Base-by-base conservation (phyloP, 106 monocot genomes). In the Platanthera zijinensis region DNA sequence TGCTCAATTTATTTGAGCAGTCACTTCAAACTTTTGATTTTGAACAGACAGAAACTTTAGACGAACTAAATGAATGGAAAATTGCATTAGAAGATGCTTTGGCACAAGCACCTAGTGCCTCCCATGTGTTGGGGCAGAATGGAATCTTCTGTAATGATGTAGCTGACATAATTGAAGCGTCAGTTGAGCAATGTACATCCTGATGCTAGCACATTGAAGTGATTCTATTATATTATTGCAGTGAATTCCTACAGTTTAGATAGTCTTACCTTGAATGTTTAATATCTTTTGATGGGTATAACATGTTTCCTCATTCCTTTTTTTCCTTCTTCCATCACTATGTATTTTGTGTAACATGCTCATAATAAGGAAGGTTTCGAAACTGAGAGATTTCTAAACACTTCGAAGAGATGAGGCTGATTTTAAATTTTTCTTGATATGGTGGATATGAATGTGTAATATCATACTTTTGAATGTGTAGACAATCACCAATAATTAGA, bases 51-150 rank as follows among this genome's bases (percentile, higher is more conserved):
- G 97, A 97, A 77, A 97, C 94, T 48, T 85, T 80, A 54, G 94
- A 94, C 54, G 97, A 97, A 53, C 74, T 94, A 72, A 76, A 85
- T 66, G 94, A 97, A 25, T 97, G 97, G 97, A 97, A 88, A 88
- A 75, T 71, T 88, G 97, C 91, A 79, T 63, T 97, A 62, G 94
- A 97, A 78, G 84, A 77, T 91, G 94, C 91, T 76, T 79, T 97
- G 78, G 86, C 87, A 32, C 91, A 85, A 79, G 91, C 97, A 79
- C 97, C 97, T 53, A 81, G 68, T 88, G 82, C 91, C 71, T 71
- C 80, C 5, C 72, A 72, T 75, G 76, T 68, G 28, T 79, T 84
- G 80, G 91, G 86, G 28, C 89, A 86, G 39, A 92, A 78, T 83
- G 87, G 82, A 84, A 88, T 88, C 52, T 85, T 91, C 52, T 71